Percentiles rank a stretch among this genome's conserved stretches.
These are phyloP conservation scores for Omphalea diandra DNA, from an alignment of 441 rosid species.

Conservation along the genomic window DNA sequence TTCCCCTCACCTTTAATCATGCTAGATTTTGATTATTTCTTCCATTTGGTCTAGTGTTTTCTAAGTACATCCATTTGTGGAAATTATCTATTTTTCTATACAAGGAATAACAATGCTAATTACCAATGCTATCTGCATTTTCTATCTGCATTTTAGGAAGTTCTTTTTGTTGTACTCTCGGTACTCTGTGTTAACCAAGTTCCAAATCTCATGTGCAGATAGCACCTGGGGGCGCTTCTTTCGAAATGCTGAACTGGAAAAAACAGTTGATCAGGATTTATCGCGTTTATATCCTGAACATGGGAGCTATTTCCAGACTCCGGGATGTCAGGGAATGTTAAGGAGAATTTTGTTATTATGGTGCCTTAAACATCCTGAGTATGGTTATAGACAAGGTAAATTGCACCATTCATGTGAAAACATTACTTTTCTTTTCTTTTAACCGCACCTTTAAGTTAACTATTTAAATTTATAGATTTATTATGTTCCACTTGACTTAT, in stretches of 20 bases:
- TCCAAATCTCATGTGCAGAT: conserved; percentile 44
- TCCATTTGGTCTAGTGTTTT: conserved; percentile 1
- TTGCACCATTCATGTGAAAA: background rate
- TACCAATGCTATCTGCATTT: background rate
- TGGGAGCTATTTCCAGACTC: conserved; percentile 87
- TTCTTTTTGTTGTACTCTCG: background rate
- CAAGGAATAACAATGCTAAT: background rate
- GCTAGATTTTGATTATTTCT: background rate
- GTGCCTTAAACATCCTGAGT: conserved; percentile 90
- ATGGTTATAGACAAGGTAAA: conserved; percentile 88
- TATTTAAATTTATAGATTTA: background rate
- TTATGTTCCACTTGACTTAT: background rate
- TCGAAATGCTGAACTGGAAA: conserved; percentile 88
- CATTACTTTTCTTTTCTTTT: background rate
- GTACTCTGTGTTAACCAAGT: conserved; percentile 5
- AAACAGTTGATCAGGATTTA: conserved; percentile 87
- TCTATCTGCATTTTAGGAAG: background rate
- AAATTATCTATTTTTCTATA: background rate
- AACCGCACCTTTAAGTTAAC: background rate
- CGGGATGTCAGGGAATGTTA: conserved; percentile 92
- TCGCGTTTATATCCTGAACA: conserved; percentile 89
- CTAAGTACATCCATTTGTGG: background rate
- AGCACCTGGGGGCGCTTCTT: conserved; percentile 97
- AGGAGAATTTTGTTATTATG: conserved; percentile 82
- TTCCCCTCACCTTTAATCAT: background rate